Evolutionary conservation across 257 asterid species (phyloP).

Genomic region (Solanum arcanum): DNA sequence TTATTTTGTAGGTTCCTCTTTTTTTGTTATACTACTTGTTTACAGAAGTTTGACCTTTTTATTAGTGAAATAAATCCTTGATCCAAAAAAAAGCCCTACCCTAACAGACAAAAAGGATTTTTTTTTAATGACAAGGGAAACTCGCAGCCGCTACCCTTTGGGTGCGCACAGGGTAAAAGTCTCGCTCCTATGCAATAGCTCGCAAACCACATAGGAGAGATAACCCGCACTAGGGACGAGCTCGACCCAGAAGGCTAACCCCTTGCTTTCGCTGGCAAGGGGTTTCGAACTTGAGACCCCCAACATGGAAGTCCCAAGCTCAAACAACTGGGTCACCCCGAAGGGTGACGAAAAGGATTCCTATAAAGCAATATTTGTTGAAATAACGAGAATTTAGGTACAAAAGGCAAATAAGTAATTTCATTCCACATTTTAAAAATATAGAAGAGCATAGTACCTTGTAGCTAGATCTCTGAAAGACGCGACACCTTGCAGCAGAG

Average conservation of each 20-base stretch:
- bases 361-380: not conserved
- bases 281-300: too few relatives aligned
- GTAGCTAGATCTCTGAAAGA: slow-evolving; percentile 32
- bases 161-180: too few relatives aligned
- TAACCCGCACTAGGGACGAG: too few relatives aligned
- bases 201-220: too few relatives aligned
- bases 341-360: not conserved
- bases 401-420: not conserved
- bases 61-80: not conserved
- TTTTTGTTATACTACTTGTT: not conserved
- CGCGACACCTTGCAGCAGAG: slow-evolving; percentile 84
- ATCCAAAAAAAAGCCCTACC: not conserved
- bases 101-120: not conserved
- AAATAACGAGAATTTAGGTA: not conserved
- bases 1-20: not conserved
- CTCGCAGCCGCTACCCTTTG: too few relatives aligned
- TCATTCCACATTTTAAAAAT: not conserved
- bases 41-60: not conserved
- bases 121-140: too few relatives aligned
- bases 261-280: too few relatives aligned
- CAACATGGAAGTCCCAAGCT: too few relatives aligned
- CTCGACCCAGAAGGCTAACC: too few relatives aligned
- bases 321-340: too few relatives aligned
- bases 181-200: too few relatives aligned
- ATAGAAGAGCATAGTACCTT: slow-evolving; percentile 32